Conservation (phyloP, 129 eudicot species). For the Artemisia argyi region DNA sequence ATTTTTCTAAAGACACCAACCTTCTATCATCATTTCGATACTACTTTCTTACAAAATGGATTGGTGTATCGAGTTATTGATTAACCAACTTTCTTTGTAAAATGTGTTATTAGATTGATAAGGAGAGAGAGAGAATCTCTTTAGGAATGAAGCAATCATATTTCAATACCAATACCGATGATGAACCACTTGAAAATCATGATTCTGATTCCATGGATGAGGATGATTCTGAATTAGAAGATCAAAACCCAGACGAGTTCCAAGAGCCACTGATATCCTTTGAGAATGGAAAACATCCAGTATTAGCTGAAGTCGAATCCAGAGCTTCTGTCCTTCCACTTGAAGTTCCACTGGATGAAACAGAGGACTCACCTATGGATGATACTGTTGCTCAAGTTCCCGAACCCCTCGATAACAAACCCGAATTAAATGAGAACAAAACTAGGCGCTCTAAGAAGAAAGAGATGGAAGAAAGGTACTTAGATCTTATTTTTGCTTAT, state of each 20-base stretch:
- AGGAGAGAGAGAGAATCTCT: constrained; percentile 65
- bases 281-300: constrained; percentile 37
- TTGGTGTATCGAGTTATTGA: not conserved
- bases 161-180: constrained; percentile 34
- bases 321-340: constrained; percentile 83
- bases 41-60: not conserved
- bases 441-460: constrained; percentile 60
- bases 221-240: constrained; percentile 24
- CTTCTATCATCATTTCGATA: not conserved
- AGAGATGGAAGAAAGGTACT: constrained; percentile 72
- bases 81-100: not conserved
- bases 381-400: constrained; percentile 30
- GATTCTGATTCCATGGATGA: constrained; percentile 36
- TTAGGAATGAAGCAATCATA: constrained; percentile 85
- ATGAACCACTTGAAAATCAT: constrained; percentile 26
- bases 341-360: constrained; percentile 78
- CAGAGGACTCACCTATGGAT: constrained; percentile 41
- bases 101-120: constrained; percentile 58
- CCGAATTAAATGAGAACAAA: constrained; percentile 40
- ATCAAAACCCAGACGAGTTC: constrained; percentile 18
- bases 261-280: constrained; percentile 23
- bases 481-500: not conserved
- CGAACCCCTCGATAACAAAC: constrained; percentile 33
- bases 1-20: not conserved
- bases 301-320: constrained; percentile 64